These are phyloP conservation scores for Gnaphalium uliginosum DNA, from an alignment of 129 eudicot genomes.

Conservation along the genomic window DNA sequence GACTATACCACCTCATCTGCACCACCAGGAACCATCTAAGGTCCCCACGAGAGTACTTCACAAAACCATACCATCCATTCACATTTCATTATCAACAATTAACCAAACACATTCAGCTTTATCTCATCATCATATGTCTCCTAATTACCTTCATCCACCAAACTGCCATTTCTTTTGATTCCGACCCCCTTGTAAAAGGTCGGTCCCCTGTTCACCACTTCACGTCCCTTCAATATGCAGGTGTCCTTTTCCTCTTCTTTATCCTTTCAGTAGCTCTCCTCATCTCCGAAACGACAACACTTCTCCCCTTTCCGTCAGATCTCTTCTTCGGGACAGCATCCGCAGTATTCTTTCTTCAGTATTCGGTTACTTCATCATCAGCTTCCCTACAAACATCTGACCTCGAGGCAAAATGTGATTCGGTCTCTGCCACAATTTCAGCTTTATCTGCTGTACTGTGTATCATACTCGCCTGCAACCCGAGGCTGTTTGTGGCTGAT, in stretches of 20 bases:
- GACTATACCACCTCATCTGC: conserved; percentile 78
- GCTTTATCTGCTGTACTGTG: conserved; percentile 58
- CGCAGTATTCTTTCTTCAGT: conserved; percentile 65
- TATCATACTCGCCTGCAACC: conserved; percentile 60
- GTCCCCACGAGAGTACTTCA: conserved; percentile 63
- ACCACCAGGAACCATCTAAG: conserved; percentile 58
- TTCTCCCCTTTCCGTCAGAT: conserved; percentile 69
- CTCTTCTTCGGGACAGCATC: conserved; percentile 71
- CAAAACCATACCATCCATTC: conserved; percentile 74
- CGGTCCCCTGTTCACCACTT: conserved; percentile 73
- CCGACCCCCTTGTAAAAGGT: conserved; percentile 83
- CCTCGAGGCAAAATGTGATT: conserved; percentile 72
- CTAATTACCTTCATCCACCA: conserved; percentile 61
- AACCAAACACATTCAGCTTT: conserved; percentile 54
- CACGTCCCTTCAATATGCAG: conserved; percentile 78
- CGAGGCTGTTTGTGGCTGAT: conserved; percentile 69
- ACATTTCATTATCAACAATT: conserved; percentile 16
- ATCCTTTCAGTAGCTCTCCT: conserved; percentile 54
- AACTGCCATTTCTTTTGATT: conserved; percentile 45
- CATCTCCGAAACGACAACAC: conserved; percentile 55
- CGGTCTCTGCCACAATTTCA: conserved; percentile 57
- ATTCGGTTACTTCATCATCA: conserved; percentile 51
- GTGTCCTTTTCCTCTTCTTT: conserved; percentile 60
- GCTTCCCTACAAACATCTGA: conserved; percentile 60
- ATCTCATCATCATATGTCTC: conserved; percentile 60